phyloP scores from a whole-genome alignment of 257 asterid species.

The Datura wrightii region DNA sequence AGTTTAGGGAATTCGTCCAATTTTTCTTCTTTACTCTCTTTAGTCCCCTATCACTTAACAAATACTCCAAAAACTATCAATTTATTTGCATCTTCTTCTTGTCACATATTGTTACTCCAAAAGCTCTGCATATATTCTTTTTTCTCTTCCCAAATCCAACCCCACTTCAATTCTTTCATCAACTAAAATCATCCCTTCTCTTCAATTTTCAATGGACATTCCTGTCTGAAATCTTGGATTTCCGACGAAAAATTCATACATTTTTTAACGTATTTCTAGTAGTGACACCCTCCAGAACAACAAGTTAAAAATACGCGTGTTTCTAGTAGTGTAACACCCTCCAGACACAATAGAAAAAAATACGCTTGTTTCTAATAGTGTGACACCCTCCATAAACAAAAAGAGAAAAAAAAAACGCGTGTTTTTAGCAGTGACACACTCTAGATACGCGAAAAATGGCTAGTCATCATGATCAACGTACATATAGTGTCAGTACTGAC shows the following conservation, averaged over 20 bases:
- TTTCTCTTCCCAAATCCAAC: not conserved
- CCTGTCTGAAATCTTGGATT: not conserved
- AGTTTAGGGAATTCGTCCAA: not conserved
- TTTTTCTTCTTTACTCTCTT: not conserved
- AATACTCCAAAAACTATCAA: not conserved
- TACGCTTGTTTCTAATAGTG: not conserved
- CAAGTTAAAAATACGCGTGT: not conserved
- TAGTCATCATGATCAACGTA: not conserved
- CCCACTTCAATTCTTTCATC: not conserved
- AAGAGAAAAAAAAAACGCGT: not conserved
- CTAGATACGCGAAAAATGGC: not conserved
- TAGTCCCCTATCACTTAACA: not conserved
- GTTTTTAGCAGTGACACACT: not conserved
- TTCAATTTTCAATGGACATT: not conserved
- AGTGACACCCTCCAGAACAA: not conserved
- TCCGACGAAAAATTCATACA: not conserved
- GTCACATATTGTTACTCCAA: not conserved
- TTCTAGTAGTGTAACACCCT: not conserved
- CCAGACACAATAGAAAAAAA: not conserved
- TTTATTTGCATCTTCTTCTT: not conserved
- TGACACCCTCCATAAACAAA: not conserved
- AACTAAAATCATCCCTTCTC: not conserved
- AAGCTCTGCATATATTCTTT: not conserved
- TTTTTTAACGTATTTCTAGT: not conserved
- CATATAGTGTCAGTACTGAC: not conserved